Conservation (phyloP, 495 filamentous ascomycete genomes). For the Penicillium turbatum region DNA sequence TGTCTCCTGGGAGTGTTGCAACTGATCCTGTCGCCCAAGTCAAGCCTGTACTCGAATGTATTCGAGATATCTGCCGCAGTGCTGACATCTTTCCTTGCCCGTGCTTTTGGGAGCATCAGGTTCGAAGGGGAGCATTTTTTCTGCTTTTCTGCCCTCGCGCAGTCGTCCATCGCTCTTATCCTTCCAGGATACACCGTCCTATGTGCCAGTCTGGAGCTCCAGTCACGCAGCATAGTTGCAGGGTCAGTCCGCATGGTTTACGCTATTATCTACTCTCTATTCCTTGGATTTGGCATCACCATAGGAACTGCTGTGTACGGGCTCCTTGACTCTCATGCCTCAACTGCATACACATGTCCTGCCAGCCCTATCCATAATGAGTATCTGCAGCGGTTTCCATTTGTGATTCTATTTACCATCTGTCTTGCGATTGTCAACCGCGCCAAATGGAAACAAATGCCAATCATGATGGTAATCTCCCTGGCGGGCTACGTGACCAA, state of each 20-base stretch:
- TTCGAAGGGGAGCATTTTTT: constrained; percentile 58
- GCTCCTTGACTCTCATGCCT: constrained; percentile 69
- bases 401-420: constrained; percentile 76
- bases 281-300: constrained; percentile 96
- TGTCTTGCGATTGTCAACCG: constrained; percentile 85
- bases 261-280: constrained; percentile 90
- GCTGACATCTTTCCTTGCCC: constrained; percentile 81
- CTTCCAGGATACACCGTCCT: constrained; percentile 84
- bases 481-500: constrained; percentile 85
- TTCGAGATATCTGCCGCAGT: constrained; percentile 89
- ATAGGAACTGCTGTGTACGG: constrained; percentile 90
- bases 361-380: constrained; percentile 48
- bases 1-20: constrained; percentile 78
- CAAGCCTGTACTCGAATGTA: constrained; percentile 75
- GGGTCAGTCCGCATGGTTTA: constrained; percentile 95
- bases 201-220: constrained; percentile 80
- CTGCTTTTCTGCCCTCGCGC: constrained; percentile 89
- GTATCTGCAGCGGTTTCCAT: constrained; percentile 55
- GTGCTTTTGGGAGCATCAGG: constrained; percentile 80
- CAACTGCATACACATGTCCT: constrained; percentile 65
- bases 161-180: constrained; percentile 88
- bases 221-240: constrained; percentile 79
- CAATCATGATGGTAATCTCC: constrained; percentile 79
- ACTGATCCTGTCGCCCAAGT: constrained; percentile 71
- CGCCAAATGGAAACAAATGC: constrained; percentile 83